Percentiles rank a stretch among this genome's conserved stretches.
Conservation (phyloP, 2,329 filamentous ascomycete species). For the Colletotrichum sp. region DNA sequence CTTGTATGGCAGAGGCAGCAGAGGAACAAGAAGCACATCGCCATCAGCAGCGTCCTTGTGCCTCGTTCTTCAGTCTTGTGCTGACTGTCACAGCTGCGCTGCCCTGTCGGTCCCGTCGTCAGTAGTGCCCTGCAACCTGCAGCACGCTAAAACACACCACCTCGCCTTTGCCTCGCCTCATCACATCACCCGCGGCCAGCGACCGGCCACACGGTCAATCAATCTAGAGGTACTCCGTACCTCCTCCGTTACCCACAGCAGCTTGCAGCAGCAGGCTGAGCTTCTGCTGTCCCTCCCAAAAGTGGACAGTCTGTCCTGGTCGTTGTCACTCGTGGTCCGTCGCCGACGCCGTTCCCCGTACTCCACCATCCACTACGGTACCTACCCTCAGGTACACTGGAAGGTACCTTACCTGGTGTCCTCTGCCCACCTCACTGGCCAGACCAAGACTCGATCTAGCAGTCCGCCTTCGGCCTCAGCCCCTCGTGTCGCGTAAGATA, state of each 20-base stretch:
- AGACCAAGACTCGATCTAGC: background rate
- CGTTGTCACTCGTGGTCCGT: background rate
- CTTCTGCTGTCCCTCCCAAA: background rate
- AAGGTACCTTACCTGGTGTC: background rate
- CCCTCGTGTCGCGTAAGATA: background rate
- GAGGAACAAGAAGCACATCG: background rate
- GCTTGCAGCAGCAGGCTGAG: background rate
- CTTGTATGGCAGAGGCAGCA: background rate
- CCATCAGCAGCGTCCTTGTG: background rate
- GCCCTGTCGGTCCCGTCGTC: background rate
- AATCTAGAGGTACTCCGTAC: background rate
- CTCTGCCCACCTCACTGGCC: background rate
- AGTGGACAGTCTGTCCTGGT: constrained; percentile 8
- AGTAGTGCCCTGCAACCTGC: background rate
- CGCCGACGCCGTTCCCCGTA: background rate
- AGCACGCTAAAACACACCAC: background rate
- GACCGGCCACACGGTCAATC: background rate
- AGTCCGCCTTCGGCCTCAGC: constrained; percentile 2
- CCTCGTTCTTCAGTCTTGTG: background rate
- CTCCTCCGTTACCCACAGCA: background rate
- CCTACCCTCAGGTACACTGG: background rate
- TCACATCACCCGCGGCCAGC: background rate
- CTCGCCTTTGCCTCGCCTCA: background rate
- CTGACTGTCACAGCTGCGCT: background rate
- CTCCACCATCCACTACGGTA: background rate